Percentiles rank a stretch among this genome's conserved stretches.
Conservation (phyloP, 2,329 filamentous ascomycete species). For the Aciculosporium take region DNA sequence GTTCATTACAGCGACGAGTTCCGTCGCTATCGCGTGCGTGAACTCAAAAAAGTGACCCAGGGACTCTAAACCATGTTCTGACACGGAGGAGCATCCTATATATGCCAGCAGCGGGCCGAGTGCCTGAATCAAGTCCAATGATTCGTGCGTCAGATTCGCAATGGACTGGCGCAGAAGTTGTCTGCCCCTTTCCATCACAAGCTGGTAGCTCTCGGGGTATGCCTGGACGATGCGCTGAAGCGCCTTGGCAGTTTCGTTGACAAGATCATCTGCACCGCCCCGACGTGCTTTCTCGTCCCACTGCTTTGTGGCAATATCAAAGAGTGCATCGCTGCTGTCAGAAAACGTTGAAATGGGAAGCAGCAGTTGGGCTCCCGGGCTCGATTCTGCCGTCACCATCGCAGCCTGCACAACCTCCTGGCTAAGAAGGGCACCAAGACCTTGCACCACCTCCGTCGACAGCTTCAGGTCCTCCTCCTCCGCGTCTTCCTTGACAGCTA, state of each 20-base stretch:
- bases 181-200: slow-evolving; percentile 18
- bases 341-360: slow-evolving; percentile 20
- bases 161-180: slow-evolving; percentile 14
- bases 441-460: slow-evolving; percentile 29
- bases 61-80: slow-evolving; percentile 10
- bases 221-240: slow-evolving; percentile 24
- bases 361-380: slow-evolving; percentile 14
- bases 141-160: slow-evolving; percentile 9
- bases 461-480: slow-evolving; percentile 26
- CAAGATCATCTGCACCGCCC: slow-evolving; percentile 19
- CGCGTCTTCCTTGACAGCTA: slow-evolving; percentile 13
- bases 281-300: slow-evolving; percentile 11
- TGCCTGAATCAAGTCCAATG: slow-evolving; percentile 17
- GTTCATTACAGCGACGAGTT: slow-evolving; percentile 23
- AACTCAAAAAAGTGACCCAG: slow-evolving; percentile 29
- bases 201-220: slow-evolving; percentile 22
- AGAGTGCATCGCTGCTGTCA: slow-evolving; percentile 24
- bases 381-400: background rate
- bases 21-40: slow-evolving; percentile 19
- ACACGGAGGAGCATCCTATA: slow-evolving; percentile 30
- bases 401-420: slow-evolving; percentile 16
- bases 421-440: slow-evolving; percentile 29
- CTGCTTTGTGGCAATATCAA: slow-evolving; percentile 15
- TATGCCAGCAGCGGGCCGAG: slow-evolving; percentile 32
- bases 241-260: slow-evolving; percentile 27